These are phyloP conservation scores for Pseudogymnoascus sp. DNA, from an alignment of 2,329 filamentous ascomycete species.

Conservation along the genomic window DNA sequence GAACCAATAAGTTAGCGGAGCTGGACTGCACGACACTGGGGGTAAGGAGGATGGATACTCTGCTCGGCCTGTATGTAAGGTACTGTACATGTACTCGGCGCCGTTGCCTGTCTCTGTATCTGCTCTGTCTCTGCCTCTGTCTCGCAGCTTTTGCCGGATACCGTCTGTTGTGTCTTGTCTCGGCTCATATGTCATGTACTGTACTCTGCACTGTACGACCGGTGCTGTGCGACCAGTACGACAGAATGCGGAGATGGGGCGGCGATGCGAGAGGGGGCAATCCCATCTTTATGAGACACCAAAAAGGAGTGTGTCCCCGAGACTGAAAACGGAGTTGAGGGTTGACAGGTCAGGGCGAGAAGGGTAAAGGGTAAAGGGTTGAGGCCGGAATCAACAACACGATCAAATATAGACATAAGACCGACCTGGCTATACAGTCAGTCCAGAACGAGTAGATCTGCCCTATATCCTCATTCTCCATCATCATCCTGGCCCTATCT, in stretches of 20 bases:
- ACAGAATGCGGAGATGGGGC: neutral
- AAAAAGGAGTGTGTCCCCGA: neutral
- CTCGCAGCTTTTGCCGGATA: slow-evolving; percentile 5
- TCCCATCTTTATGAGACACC: neutral
- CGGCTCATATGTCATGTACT: slow-evolving; percentile 1
- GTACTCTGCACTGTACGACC: neutral
- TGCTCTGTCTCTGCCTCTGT: neutral
- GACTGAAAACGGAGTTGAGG: neutral
- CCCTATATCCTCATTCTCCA: neutral
- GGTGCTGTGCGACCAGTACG: neutral
- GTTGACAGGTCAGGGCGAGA: neutral
- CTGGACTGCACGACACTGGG: neutral
- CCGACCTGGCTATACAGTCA: neutral
- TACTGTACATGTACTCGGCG: neutral
- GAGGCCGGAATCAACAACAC: neutral
- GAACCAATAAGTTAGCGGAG: neutral
- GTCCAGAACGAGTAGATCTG: neutral
- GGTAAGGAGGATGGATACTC: neutral
- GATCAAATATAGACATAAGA: neutral
- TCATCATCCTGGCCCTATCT: neutral
- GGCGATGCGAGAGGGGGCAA: neutral
- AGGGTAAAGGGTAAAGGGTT: neutral
- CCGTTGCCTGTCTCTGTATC: neutral
- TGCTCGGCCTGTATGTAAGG: neutral
- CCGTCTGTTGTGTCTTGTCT: neutral